A percentile compares a stretch with the other conserved stretches of the same genome.
Evolutionary conservation across 1,284 basidiomycete species (phyloP).

Genomic region (Meira miltonrushii): DNA sequence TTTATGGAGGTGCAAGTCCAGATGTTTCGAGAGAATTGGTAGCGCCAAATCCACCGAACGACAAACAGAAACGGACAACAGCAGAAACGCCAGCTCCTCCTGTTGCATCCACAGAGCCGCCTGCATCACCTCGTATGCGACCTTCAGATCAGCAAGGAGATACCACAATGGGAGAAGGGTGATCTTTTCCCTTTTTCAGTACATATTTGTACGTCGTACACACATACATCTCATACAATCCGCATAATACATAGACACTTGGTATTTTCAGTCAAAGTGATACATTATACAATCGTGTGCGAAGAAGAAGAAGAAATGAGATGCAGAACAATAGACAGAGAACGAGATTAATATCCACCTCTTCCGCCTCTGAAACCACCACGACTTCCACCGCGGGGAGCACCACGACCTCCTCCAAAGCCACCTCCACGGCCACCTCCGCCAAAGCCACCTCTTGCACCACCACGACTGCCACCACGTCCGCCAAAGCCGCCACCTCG

Average conservation of each 20-base stretch:
- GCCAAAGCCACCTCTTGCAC: conserved; percentile 14
- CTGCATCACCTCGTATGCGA: no score
- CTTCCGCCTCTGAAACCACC: conserved; percentile 41
- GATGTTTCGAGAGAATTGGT: not conserved
- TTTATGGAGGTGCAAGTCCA: conserved; percentile 50
- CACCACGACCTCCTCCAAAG: conserved; percentile 45
- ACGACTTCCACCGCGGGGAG: conserved; percentile 39
- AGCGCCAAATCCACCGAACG: not conserved
- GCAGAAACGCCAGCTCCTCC: no score
- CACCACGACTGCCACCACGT: conserved; percentile 25
- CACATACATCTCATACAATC: no score
- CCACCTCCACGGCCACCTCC: conserved; percentile 39
- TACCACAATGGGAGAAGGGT: no score
- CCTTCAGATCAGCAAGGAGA: no score
- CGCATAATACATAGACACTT: no score
- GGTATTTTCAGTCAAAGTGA: no score
- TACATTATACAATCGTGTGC: not conserved
- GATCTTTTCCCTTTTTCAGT: no score
- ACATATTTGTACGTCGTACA: no score
- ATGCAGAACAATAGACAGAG: not conserved
- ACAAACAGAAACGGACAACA: not conserved
- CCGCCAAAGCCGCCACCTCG: conserved; percentile 23
- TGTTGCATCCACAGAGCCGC: no score
- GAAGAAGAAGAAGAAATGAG: not conserved
- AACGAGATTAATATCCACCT: conserved; percentile 28